Evolutionary conservation across 108 stramenopile species (phyloP), one percentile per base, ranked within the genome.

Genomic region (Chaetoceros muelleri): DNA sequence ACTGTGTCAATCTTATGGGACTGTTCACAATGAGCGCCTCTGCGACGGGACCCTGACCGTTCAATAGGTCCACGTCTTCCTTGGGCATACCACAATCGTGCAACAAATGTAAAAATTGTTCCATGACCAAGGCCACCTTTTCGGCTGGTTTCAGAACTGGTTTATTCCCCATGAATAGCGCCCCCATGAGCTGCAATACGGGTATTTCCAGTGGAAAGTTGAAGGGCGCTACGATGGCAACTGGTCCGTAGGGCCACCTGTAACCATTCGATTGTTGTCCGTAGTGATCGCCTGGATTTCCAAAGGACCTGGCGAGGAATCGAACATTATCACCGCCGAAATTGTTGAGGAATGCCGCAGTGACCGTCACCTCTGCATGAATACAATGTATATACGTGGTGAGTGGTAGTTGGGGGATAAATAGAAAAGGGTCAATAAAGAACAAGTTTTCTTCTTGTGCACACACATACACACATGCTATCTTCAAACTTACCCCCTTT

Each of bases 91-190:
- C 98, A 63, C 95, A 96, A 64, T 84, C 52, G 57, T 90, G 80
- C 10, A 96, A 55, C 26, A 99, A 80, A 52, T 85, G 86, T 8
- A 96, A 17, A 66, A 86, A 93, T 53, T 94, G 95, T 67, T 97
- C 95, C 86, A 95, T 91, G n/a, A 96, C 94, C 44, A 98, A 55
- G 0, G 93, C 72, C 18, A 87, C 88, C 68, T 89, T 86, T 49
- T 85, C 84, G 22, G 83, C 82, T 10, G 84, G 81, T 65, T 97
- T 95, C 46, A 95, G 34, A 16, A 91, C 77, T 0, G 92, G 90
- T 61, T 97, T 97, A 80, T 99, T 99, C 7, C 98, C 98, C 98
- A 99, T 99, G 76, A 75, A 96, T 19, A 99, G 72, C 3, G 98
- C 87, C 22, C 96, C 96, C 95, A 99, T 96, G 27, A 95, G 57